phyloP scores from a whole-genome alignment of 148 eudicot genomes.

The Rhododendron ferrugineum region DNA sequence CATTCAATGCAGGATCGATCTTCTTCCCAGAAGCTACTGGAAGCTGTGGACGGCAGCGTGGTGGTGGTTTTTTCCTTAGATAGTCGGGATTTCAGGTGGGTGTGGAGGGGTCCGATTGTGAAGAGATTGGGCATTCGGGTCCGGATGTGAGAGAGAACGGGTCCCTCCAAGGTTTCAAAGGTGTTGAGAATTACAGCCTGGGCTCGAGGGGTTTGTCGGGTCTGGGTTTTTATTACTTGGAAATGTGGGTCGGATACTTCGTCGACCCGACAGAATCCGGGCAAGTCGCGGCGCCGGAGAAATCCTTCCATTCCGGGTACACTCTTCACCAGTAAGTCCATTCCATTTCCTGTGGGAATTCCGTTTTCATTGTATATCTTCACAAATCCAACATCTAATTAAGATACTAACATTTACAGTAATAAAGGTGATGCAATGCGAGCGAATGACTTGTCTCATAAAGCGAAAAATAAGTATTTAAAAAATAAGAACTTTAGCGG shows the following conservation, averaged over 20 bases:
- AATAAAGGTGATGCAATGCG: too few relatives aligned
- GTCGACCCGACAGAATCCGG: not conserved
- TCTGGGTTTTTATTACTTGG: not conserved
- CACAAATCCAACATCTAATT: too few relatives aligned
- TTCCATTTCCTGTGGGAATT: conserved; percentile 19
- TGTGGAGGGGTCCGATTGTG: conserved; percentile 11
- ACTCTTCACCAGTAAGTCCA: not conserved
- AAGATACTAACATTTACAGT: too few relatives aligned
- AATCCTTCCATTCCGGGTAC: conserved; percentile 16
- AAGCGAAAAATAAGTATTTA: too few relatives aligned
- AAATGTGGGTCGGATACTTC: not conserved
- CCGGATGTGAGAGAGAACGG: conserved; percentile 10
- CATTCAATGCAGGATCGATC: conserved; percentile 11
- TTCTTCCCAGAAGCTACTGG: conserved; percentile 6
- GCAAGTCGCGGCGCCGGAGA: conserved; percentile 21
- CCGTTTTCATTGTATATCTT: too few relatives aligned
- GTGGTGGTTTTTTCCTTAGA: not conserved
- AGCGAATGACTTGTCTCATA: too few relatives aligned
- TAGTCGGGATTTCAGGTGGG: not conserved
- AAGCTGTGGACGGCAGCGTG: not conserved
- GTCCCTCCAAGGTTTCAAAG: conserved; percentile 15
- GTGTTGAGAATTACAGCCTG: conserved; percentile 22
- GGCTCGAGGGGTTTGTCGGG: not conserved
- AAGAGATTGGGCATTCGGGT: conserved; percentile 15
- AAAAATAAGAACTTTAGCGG: too few relatives aligned